Base-by-base conservation (phyloP, 2,329 filamentous ascomycete genomes). In the Penicillium nordicum region DNA sequence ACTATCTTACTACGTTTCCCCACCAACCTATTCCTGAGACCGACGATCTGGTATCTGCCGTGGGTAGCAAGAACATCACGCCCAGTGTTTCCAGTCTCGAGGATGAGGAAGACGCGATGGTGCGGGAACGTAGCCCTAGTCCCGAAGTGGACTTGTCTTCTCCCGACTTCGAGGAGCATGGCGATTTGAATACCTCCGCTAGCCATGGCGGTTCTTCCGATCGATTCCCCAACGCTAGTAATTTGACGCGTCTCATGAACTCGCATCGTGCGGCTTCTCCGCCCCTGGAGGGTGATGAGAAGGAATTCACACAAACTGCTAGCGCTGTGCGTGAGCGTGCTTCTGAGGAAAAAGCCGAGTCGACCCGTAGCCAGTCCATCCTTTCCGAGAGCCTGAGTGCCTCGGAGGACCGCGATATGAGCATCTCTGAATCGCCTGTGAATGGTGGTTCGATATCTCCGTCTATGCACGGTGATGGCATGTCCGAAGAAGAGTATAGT, bases 281-380 rank as follows among this genome's bases (percentile, higher is more conserved):
- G 50, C 91, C 92, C 16, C 81, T 97, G 37, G 93, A 97, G 77
- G 91, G 89, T 67, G 93, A 97, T 66, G 93, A 97, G 79, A 90
- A 89, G 69, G 94, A 97, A 74, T 99, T 99, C 70, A 97, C 93
- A 7, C 90, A 96, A 76, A 97, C 92, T 1, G 94, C 94, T 16
- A 90, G 91, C 64, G 90, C 88, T 47, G 84, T 97, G 66, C 90
- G 84, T 57, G 80, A 82, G 75, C 82, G 80, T 62, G 73, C 74
- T 30, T 76, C 74, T 23, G 68, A 73, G 60, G 70, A 77, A 58
- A 74, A 68, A 62, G 64, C 65, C 37, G 59, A 64, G 46, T 51
- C 67, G 37, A 59, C 61, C 65, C 71, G 69, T 68, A 50, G 65
- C 59, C 61, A 60, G 58, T 73, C 71, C 64, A 61, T 72, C 59